A percentile compares a stretch with the other conserved stretches of the same genome.
Evolutionary conservation across 371 early-diverging fungal genomes (phyloP).

Genomic region (Mucor ambiguus): DNA sequence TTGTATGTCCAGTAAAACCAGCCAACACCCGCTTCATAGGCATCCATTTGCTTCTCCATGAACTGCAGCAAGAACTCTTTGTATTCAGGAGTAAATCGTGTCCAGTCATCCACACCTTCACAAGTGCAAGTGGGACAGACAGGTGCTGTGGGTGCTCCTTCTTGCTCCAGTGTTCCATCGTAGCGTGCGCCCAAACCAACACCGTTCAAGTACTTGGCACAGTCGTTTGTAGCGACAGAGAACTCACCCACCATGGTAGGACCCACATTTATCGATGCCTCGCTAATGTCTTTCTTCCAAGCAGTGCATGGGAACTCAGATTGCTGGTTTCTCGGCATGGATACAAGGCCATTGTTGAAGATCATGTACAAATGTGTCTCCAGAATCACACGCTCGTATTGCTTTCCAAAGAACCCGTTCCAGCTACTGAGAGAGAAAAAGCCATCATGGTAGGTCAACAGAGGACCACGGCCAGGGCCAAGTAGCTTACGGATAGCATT

Average conservation of each 20-base stretch:
- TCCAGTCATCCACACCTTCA: constrained; percentile 44
- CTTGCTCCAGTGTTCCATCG: constrained; percentile 56
- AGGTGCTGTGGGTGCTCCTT: constrained; percentile 4
- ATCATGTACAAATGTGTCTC: constrained; percentile 52
- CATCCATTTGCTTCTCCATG: constrained; percentile 51
- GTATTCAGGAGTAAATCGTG: constrained; percentile 36
- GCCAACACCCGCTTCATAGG: constrained; percentile 53
- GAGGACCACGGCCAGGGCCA: constrained; percentile 31
- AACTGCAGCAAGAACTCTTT: constrained; percentile 40
- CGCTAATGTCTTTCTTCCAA: constrained; percentile 35
- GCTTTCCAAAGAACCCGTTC: constrained; percentile 41
- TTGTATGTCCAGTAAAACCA: constrained; percentile 88
- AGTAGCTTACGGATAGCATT: constrained; percentile 33
- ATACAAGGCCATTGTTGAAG: constrained; percentile 49
- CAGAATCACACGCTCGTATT: constrained; percentile 38
- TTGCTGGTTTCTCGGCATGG: constrained; percentile 44
- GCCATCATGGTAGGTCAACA: constrained; percentile 50
- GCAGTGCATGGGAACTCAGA: constrained; percentile 51
- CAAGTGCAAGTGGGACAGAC: constrained; percentile 56
- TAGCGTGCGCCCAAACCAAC: constrained; percentile 66
- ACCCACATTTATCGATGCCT: constrained; percentile 34
- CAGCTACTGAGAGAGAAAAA: constrained; percentile 38
- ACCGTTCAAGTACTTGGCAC: constrained; percentile 75
- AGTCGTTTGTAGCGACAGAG: constrained; percentile 75
- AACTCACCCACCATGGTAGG: constrained; percentile 77